Base-by-base conservation (phyloP, 495 filamentous ascomycete species). In the Evansstolkia leycettana region DNA sequence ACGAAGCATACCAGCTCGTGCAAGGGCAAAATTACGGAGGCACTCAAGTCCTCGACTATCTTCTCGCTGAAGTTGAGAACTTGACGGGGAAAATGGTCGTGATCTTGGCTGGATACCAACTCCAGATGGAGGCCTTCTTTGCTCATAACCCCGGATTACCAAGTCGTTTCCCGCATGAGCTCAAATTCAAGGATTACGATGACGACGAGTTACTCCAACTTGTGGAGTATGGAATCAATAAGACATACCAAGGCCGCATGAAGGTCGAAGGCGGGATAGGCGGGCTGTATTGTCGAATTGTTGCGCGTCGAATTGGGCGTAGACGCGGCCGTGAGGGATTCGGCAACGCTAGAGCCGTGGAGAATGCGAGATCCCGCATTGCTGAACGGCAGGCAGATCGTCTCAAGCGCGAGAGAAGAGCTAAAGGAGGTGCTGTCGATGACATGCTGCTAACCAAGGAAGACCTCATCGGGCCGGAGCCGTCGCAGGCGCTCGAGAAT, bases 111-210 rank as follows among this genome's bases (percentile, higher is more conserved):
- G 83, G 84, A 1, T 89, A 89, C 55, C 70, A 70, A 34, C 75
- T 75, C 36, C 60, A 80, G 37, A 92, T 92, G 83, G 82, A 89
- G 50, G 65, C 62, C 7, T 84, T 92, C 55, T 85, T 83, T 34
- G 70, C 67, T 0, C 81, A 88, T 41, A 89, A 88, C 37, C 80
- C 77, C 1, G 82, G 84, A 1, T 52, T 90, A 7, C 59, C 71
- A 0, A 85, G 81, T 42, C 76, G 84, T 0, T 72, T 90, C 37
- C 84, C 83, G 0, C 56, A 75, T 26, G 51, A 63, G 12, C 45
- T 89, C 15, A 59, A 69, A 15, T 89, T 89, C 41, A 49, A 69
- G 0, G 84, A 89, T 40, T 88, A 84, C 42, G 53, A 65, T 0
- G 78, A 88, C 26, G 46, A 49, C 0, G 80, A 90, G 45, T 62